Percentiles rank a stretch among this genome's conserved stretches.
These are phyloP conservation scores for Silene coronaria DNA, from an alignment of 179 eudicot species.

Conservation along the genomic window DNA sequence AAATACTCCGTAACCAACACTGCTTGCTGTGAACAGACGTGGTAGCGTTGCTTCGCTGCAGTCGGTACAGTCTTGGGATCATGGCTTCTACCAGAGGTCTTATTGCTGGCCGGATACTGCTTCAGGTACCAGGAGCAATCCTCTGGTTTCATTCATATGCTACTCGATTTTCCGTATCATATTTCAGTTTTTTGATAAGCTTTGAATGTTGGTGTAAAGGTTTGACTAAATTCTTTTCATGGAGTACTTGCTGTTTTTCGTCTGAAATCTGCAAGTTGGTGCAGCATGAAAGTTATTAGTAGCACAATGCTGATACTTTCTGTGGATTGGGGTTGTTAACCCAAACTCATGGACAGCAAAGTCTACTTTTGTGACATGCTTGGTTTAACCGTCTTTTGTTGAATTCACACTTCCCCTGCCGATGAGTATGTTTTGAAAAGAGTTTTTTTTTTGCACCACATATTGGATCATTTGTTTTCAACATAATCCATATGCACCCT, in stretches of 20 bases:
- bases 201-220: not conserved
- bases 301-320: too few relatives aligned
- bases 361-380: too few relatives aligned
- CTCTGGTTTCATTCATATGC: not conserved
- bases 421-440: too few relatives aligned
- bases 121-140: constrained; percentile 45
- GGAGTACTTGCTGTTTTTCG: not conserved
- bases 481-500: too few relatives aligned
- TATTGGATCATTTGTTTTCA: too few relatives aligned
- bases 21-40: constrained; percentile 47
- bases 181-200: not conserved
- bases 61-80: constrained; percentile 89
- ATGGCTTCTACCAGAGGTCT: constrained; percentile 97
- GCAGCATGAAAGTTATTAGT: not conserved
- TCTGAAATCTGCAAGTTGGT: not conserved
- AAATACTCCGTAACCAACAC: not conserved
- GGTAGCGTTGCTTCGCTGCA: constrained; percentile 91
- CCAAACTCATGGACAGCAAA: too few relatives aligned
- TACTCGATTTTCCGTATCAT: too few relatives aligned
- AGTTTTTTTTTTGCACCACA: too few relatives aligned
- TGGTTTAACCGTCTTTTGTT: too few relatives aligned
- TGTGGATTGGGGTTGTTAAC: too few relatives aligned
- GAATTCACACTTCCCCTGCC: too few relatives aligned
- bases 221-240: not conserved
- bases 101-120: constrained; percentile 71